Evolutionary conservation across 345 rosid species (phyloP).

Genomic region (Bretschneidera sinensis): DNA sequence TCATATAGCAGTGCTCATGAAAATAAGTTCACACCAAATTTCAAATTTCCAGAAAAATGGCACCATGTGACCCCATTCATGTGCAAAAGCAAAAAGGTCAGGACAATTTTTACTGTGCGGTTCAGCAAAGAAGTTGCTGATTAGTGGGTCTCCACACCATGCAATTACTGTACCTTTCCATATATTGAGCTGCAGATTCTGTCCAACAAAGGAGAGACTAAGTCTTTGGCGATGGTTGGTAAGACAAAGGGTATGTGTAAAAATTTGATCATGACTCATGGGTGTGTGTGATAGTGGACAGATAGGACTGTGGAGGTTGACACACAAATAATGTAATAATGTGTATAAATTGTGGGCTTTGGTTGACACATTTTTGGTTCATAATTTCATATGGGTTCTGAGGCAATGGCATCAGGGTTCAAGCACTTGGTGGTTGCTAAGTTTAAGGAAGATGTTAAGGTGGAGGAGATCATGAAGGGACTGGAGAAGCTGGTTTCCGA

Average conservation of each 20-base stretch:
- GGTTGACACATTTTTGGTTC: background rate
- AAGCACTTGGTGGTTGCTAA: constrained; percentile 84
- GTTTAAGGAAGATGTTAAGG: constrained; percentile 66
- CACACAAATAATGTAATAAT: constrained; percentile 21
- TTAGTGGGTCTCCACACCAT: constrained; percentile 30
- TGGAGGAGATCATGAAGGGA: constrained; percentile 74
- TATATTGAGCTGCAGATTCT: constrained; percentile 24
- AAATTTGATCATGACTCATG: too few species aligned
- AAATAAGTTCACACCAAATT: too few species aligned
- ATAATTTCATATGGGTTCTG: constrained; percentile 10
- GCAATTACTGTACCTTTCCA: constrained; percentile 26
- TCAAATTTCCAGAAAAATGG: constrained; percentile 19
- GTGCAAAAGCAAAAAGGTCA: constrained; percentile 26
- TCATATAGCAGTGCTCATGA: too few species aligned
- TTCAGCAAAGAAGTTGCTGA: constrained; percentile 20
- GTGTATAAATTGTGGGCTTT: constrained; percentile 19
- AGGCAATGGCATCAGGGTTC: constrained; percentile 44
- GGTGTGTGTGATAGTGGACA: too few species aligned
- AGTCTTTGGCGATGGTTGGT: constrained; percentile 6
- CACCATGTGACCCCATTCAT: constrained; percentile 36
- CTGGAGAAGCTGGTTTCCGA: constrained; percentile 74
- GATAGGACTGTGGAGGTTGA: constrained; percentile 37
- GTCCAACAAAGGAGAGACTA: constrained; percentile 26
- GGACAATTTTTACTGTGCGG: constrained; percentile 24
- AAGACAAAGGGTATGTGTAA: constrained; percentile 5